These are phyloP conservation scores for Phytopythium litorale DNA, from an alignment of 352 stramenopile species.

Conservation along the genomic window DNA sequence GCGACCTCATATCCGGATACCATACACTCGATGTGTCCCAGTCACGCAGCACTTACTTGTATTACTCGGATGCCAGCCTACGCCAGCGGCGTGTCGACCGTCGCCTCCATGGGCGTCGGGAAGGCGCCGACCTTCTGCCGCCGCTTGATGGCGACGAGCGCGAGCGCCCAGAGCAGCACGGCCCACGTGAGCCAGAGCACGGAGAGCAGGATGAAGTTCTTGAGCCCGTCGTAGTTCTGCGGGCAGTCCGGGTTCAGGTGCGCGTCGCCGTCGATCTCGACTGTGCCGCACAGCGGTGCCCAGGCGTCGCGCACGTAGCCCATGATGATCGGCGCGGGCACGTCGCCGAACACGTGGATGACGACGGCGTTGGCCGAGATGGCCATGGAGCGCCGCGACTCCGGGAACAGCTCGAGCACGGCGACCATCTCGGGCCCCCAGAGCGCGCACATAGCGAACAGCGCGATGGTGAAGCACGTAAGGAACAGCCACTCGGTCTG, in stretches of 20 bases:
- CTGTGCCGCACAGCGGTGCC: constrained; percentile 66
- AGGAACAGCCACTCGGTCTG: constrained; percentile 43
- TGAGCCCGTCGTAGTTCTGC: constrained; percentile 40
- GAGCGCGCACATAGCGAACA: constrained; percentile 52
- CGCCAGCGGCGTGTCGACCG: background rate
- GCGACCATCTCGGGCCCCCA: constrained; percentile 60
- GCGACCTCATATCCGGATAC: background rate
- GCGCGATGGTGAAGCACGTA: constrained; percentile 38
- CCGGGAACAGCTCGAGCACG: constrained; percentile 77
- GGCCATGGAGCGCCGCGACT: constrained; percentile 63
- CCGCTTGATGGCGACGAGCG: constrained; percentile 24
- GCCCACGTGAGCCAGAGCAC: constrained; percentile 62
- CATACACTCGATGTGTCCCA: background rate
- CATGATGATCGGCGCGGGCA: constrained; percentile 85
- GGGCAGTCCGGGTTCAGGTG: constrained; percentile 45
- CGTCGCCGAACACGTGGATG: constrained; percentile 88
- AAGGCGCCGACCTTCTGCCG: constrained; percentile 22
- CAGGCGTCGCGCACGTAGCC: constrained; percentile 83
- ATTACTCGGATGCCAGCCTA: background rate
- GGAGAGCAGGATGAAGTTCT: constrained; percentile 48
- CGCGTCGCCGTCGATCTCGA: constrained; percentile 37
- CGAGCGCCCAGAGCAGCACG: constrained; percentile 40
- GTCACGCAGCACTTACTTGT: background rate
- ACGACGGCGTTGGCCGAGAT: constrained; percentile 80
- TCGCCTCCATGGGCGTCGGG: constrained; percentile 5